Evolutionary conservation across 164 flowering plant species (phyloP), one percentile per base, ranked within the genome.

Genomic region (Protea cynaroides): DNA sequence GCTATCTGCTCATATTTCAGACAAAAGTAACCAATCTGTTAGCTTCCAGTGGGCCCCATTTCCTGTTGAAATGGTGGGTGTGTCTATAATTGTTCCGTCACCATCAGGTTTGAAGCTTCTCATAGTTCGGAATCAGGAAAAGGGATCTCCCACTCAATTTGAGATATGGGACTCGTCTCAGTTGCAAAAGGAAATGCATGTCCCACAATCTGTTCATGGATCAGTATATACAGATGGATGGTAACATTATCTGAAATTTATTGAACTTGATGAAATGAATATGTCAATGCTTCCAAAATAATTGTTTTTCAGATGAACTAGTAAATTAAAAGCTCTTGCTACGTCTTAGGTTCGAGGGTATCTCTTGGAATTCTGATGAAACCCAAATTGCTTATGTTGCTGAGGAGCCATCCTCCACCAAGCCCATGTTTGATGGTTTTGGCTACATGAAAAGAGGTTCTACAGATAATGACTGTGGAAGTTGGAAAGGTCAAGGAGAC

Each of bases 401-500:
- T 60, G 99, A 95, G 74, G 96, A 88, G 71, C 96, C 96, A 19
- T 68, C 81, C 58, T 84, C 87, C 29, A 51, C 76, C 54, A 92
- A 88, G 76, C 96, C 97, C 8, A 65, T 77, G 18, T 95, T 95
- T 75, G 74, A 66, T 74, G 70, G 37, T 71, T 65, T 65, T 4
- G 97, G 96, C 72, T 88, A 81, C 74, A 82, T 76, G 73, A 84
- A 80, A 74, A 86, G 69, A 56, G 76, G 67, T 67, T 76, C 86
- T 7, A 25, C 68, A 10, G 90, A 92, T 51, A 92, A 88, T 79
- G 96, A 86, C 59, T 80, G 74, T 66, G 74, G 80, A 38, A 83
- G 72, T 82, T 95, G 99, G 99, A 95, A 92, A 78, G 97, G 87
- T 70, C 88, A 81, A 75, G 99, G 99, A 59, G 89, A 86, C 25